Conservation (phyloP, 352 stramenopile genomes). For the Globisporangium nodosum region DNA sequence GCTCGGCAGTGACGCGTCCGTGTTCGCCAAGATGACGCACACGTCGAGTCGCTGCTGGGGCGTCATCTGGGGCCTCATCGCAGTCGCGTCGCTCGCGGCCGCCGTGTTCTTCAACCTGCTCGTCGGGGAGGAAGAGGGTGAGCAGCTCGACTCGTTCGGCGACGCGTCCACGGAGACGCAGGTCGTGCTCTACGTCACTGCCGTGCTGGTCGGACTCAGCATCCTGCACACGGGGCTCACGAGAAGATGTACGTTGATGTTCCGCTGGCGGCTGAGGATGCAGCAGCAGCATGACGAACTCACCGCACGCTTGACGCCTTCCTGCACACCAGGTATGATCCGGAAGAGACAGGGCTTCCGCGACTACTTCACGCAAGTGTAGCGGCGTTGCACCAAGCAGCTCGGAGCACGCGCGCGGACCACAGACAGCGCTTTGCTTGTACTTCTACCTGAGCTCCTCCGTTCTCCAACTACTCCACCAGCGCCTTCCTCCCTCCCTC, state of each 20-base stretch:
- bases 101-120: conserved; percentile 85
- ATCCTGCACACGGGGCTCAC: conserved; percentile 68
- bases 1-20: conserved; percentile 62
- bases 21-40: conserved; percentile 89
- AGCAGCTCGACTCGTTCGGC: conserved; percentile 36
- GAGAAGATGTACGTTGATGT: conserved; percentile 38
- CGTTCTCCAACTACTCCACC: neutral
- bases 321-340: conserved; percentile 1
- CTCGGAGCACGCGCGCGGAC: neutral
- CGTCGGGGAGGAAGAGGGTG: conserved; percentile 48
- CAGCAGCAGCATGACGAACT: neutral
- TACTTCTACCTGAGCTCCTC: neutral
- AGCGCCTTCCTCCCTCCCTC: neutral
- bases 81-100: conserved; percentile 62
- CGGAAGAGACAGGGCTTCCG: conserved; percentile 7
- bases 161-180: conserved; percentile 58
- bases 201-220: conserved; percentile 44
- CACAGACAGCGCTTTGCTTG: neutral
- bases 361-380: conserved; percentile 7
- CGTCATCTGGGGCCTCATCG: conserved; percentile 83
- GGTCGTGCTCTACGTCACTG: conserved; percentile 38
- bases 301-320: neutral
- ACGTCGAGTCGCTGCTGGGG: conserved; percentile 88
- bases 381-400: neutral
- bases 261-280: too few species aligned